Conservation (phyloP, 352 stramenopile species). For the Pythium scleroteichum region DNA sequence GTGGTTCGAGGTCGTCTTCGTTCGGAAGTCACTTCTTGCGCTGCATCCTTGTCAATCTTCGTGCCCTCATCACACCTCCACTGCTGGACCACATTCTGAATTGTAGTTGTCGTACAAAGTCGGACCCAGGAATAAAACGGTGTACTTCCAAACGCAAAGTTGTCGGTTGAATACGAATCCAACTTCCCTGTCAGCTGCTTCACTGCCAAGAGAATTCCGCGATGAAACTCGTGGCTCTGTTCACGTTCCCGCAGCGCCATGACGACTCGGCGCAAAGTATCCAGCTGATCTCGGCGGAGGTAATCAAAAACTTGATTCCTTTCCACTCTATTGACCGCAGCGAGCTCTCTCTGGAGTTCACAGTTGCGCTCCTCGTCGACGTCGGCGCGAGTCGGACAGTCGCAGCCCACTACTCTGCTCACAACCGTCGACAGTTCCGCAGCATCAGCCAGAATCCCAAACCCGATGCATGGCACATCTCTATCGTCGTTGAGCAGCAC, state of each 20-base stretch:
- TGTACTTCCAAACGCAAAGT: conserved; percentile 64
- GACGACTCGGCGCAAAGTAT: background rate
- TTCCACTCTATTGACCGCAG: background rate
- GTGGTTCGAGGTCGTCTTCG: background rate
- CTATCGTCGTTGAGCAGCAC: background rate
- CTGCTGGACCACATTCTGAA: conserved; percentile 12
- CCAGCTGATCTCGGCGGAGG: no score
- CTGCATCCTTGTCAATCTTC: no score
- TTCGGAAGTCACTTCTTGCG: no score
- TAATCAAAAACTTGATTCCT: no score
- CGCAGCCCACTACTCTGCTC: background rate
- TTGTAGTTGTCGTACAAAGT: conserved; percentile 18
- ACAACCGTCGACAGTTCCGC: background rate
- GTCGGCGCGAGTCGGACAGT: background rate
- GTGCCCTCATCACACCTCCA: background rate
- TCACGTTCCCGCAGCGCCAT: background rate
- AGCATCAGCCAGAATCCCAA: background rate
- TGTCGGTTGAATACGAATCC: conserved; percentile 37
- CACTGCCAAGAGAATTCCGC: conserved; percentile 2
- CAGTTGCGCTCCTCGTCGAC: background rate
- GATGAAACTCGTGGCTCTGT: conserved; percentile 2
- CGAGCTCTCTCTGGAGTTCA: conserved; percentile 4
- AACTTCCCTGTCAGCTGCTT: background rate
- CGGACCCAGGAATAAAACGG: conserved; percentile 48
- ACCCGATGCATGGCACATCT: no score